Evolutionary conservation across 768 basidiomycete species (phyloP), one percentile per base, ranked within the genome.

Genomic region (Lactarius quietus): DNA sequence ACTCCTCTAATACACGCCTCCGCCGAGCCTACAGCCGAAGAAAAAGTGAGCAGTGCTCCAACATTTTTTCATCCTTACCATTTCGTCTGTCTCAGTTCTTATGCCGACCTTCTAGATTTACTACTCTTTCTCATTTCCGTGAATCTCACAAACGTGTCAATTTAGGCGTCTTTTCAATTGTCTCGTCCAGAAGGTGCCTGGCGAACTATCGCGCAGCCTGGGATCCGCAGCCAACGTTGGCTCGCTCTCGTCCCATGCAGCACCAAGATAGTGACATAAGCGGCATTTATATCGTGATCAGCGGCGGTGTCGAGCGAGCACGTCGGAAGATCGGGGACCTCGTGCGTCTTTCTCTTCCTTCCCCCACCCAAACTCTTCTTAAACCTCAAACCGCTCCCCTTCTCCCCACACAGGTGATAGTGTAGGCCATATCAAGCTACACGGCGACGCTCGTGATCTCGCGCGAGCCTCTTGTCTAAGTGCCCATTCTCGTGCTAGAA

Each of bases 171-270:
- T 95, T 64, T 83, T 98, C 67, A 98, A 99, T 79, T 98, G 95
- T 76, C 86, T 99, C 65, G 97, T 98, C 6, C 97, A 99, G 74
- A 96, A 99, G 78, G n/a, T n/a, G n/a, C n/a, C 97, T 3, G 96
- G 97, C 72, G 97, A 98, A n/a, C 84, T 98, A 14, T 96, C 96
- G 31, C 90, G 97, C 71, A 95, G 3, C 96, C 96, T 6, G 97
- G 97, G 62, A 98, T 96, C 73, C 84, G 97, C 97, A 23, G 97
- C 98, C 83, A 99, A 99, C 81, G 92, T 96, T 75, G 96, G 98
- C 78, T 98, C 96, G 5, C 82, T n/a, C 10, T 99, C 68, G 97
- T 99, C 72, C 97, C 98, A 31, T 98, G 97, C 78, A 86, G 92
- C 61, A 99, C 97, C 39, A 97, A 98, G 78, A 93, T 98, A 68